These are phyloP conservation scores for Malassezia japonica DNA, from an alignment of 1,284 basidiomycete species.

Conservation along the genomic window DNA sequence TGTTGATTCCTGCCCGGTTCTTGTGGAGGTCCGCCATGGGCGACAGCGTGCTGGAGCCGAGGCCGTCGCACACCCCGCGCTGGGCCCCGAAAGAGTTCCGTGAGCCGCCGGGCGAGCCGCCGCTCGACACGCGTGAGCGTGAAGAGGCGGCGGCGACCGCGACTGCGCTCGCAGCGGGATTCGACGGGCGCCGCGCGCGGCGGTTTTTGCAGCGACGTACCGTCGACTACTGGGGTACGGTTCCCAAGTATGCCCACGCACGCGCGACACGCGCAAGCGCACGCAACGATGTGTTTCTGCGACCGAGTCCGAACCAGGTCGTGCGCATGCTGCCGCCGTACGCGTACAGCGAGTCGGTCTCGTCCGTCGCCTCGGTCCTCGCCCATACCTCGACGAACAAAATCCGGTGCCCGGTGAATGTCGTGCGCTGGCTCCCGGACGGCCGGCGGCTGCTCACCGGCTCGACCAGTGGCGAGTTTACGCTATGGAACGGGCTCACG, in stretches of 20 bases:
- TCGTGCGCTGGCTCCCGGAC: slow-evolving; percentile 93
- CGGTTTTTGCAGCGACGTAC: slow-evolving; percentile 84
- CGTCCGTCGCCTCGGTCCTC: slow-evolving; percentile 86
- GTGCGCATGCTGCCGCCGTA: slow-evolving; percentile 66
- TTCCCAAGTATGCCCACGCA: slow-evolving; percentile 62
- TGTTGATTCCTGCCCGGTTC: neutral
- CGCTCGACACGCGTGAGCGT: slow-evolving; percentile 64
- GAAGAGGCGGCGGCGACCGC: slow-evolving; percentile 63
- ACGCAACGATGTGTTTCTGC: slow-evolving; percentile 16
- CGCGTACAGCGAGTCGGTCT: slow-evolving; percentile 78
- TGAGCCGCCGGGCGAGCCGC: slow-evolving; percentile 52
- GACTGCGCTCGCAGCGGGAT: slow-evolving; percentile 42
- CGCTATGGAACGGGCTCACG: slow-evolving; percentile 94
- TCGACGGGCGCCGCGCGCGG: slow-evolving; percentile 65
- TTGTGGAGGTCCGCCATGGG: neutral
- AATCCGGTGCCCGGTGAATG: slow-evolving; percentile 89
- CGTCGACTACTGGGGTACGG: slow-evolving; percentile 81
- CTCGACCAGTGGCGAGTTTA: slow-evolving; percentile 93
- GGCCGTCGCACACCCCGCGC: neutral
- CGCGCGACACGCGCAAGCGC: slow-evolving; percentile 6
- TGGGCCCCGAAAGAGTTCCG: slow-evolving; percentile 46
- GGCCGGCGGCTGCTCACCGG: slow-evolving; percentile 83
- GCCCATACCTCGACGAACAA: slow-evolving; percentile 98
- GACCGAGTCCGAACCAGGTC: slow-evolving; percentile 31
- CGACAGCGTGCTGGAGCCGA: too few species aligned